These are phyloP conservation scores for Gentiana dahurica DNA, from an alignment of 257 asterid species.

Conservation along the genomic window DNA sequence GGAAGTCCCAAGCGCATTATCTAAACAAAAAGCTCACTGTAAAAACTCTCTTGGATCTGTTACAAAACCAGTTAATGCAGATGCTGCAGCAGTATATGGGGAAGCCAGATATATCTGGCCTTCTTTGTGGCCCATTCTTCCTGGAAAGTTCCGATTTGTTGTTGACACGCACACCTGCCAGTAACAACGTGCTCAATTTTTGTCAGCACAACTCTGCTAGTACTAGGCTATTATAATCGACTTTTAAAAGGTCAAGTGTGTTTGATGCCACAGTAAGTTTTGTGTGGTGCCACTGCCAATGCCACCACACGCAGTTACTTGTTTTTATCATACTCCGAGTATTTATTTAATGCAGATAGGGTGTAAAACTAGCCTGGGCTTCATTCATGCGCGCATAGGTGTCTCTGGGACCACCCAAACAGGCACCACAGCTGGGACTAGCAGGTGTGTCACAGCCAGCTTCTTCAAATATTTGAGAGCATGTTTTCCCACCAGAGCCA, in stretches of 20 bases:
- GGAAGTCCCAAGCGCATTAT: no score
- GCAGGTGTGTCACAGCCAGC: conserved; percentile 99
- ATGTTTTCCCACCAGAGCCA: conserved; percentile 88
- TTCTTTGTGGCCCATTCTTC: conserved; percentile 93
- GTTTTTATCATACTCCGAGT: not conserved
- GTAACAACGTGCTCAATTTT: not conserved
- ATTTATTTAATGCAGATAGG: not conserved
- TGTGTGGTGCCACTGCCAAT: no score
- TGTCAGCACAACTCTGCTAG: no score
- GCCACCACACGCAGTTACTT: no score
- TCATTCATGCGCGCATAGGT: conserved; percentile 95
- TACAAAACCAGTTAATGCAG: conserved; percentile 78
- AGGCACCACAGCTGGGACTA: conserved; percentile 96
- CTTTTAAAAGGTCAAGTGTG: no score
- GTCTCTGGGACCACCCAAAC: conserved; percentile 94
- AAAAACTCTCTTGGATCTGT: conserved; percentile 89
- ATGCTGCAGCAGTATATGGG: conserved; percentile 96
- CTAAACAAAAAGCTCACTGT: conserved; percentile 22
- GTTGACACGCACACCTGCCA: conserved; percentile 80
- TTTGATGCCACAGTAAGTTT: no score
- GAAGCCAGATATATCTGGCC: conserved; percentile 96
- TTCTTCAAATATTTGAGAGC: conserved; percentile 96
- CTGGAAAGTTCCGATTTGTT: conserved; percentile 79
- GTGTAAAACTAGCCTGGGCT: conserved; percentile 53
- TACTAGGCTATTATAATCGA: no score